Evolutionary conservation across 495 filamentous ascomycete species (phyloP).

Genomic region (Penicillium soppii): DNA sequence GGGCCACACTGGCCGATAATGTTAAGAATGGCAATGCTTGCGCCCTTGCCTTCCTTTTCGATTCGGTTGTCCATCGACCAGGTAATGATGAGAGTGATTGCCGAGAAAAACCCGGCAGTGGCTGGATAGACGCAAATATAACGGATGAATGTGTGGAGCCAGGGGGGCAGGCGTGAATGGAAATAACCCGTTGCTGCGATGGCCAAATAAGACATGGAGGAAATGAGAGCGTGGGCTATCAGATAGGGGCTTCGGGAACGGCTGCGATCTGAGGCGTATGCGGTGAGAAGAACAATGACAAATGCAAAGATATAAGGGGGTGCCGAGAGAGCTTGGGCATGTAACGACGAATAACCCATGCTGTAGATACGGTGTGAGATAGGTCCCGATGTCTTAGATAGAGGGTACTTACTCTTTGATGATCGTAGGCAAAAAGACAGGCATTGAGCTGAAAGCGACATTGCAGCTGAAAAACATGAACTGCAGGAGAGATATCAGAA

Average conservation of each 20-base stretch:
- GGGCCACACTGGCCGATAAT: constrained; percentile 63
- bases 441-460: constrained; percentile 59
- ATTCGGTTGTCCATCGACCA: constrained; percentile 65
- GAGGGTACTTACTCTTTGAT: constrained; percentile 47
- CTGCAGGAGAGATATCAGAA: constrained; percentile 17
- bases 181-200: constrained; percentile 48
- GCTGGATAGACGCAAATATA: constrained; percentile 60
- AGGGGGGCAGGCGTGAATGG: constrained; percentile 30
- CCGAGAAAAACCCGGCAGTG: constrained; percentile 59
- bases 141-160: constrained; percentile 39
- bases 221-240: constrained; percentile 53
- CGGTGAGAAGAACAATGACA: constrained; percentile 44
- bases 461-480: constrained; percentile 61
- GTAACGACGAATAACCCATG: constrained; percentile 49
- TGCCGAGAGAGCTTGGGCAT: constrained; percentile 55
- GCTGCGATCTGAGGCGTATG: constrained; percentile 51
- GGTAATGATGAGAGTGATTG: constrained; percentile 61
- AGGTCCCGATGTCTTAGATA: neutral
- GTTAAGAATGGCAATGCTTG: constrained; percentile 58
- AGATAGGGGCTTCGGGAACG: constrained; percentile 50
- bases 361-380: constrained; percentile 15
- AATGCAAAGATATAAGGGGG: constrained; percentile 59
- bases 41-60: constrained; percentile 54
- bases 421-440: constrained; percentile 60
- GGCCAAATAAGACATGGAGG: constrained; percentile 57